phyloP scores from a whole-genome alignment of 805 yeast genomes.

The Lachancea sp. region DNA sequence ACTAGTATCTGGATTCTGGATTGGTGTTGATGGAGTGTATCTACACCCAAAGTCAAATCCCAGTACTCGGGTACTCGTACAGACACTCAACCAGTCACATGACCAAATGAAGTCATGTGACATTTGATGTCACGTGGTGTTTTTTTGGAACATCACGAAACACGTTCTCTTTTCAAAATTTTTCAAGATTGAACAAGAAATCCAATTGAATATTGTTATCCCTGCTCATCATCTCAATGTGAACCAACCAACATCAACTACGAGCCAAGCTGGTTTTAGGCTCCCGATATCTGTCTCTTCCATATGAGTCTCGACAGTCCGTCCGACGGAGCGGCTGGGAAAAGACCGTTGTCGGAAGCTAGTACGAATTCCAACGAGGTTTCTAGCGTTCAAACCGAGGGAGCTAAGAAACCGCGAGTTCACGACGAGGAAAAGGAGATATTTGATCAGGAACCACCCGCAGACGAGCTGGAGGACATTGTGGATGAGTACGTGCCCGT shows the following conservation, averaged over 20 bases:
- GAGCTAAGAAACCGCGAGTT: constrained; percentile 5
- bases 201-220: too few species aligned
- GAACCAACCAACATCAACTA: background rate
- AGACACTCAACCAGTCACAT: too few species aligned
- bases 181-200: background rate
- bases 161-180: background rate
- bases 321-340: constrained; percentile 1
- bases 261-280: background rate
- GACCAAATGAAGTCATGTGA: too few species aligned
- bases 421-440: constrained; percentile 12
- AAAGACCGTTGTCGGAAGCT: constrained; percentile 6
- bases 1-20: too few species aligned
- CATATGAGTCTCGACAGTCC: constrained; percentile 5
- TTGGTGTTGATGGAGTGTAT: too few species aligned
- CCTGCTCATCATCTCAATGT: background rate
- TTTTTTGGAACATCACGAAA: too few species aligned
- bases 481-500: constrained; percentile 16
- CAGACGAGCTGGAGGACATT: constrained; percentile 19
- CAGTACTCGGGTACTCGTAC: too few species aligned
- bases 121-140: too few species aligned
- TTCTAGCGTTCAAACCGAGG: background rate
- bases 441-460: constrained; percentile 10
- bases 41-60: too few species aligned
- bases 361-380: constrained; percentile 1
- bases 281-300: background rate